A percentile compares a stretch with the other conserved stretches of the same genome.
Conservation (phyloP, 139 green algal species). For the Trebouxia sp. region DNA sequence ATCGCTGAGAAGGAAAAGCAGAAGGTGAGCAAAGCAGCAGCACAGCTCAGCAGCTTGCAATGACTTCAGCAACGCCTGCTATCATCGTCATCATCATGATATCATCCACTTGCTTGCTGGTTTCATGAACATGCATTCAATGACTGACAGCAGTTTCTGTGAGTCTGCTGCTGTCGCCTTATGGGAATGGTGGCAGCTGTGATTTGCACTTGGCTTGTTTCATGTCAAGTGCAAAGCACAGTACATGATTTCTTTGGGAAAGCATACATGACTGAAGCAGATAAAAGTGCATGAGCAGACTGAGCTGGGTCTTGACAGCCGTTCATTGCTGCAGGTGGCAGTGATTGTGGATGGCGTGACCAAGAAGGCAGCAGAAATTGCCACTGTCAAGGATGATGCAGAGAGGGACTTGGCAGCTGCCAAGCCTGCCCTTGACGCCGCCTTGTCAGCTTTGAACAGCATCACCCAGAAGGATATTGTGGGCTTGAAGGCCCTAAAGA, state of each 20-base stretch:
- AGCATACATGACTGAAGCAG: too few relatives aligned
- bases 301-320: conserved; percentile 42
- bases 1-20: conserved; percentile 86
- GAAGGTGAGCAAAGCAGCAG: conserved; percentile 37
- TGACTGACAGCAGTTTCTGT: too few relatives aligned
- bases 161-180: too few relatives aligned
- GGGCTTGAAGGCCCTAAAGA: conserved; percentile 91
- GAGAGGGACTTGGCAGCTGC: conserved; percentile 87
- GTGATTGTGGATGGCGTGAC: conserved; percentile 84
- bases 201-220: too few relatives aligned
- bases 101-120: too few relatives aligned
- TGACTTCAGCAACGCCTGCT: too few relatives aligned
- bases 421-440: conserved; percentile 90
- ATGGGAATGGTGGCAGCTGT: too few relatives aligned
- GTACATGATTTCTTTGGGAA: too few relatives aligned
- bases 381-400: conserved; percentile 79
- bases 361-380: conserved; percentile 72
- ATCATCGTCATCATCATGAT: too few relatives aligned
- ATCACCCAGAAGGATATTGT: conserved; percentile 92
- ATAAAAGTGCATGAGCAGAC: conserved; percentile 68
- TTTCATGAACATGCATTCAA: too few relatives aligned
- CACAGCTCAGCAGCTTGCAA: neutral
- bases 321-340: conserved; percentile 43
- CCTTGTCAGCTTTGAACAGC: conserved; percentile 84
- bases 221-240: too few relatives aligned